Percentiles rank a stretch among this genome's conserved stretches.
These are phyloP conservation scores for Arachnomyces sp. DNA, from an alignment of 2,329 filamentous ascomycete species.

Conservation along the genomic window DNA sequence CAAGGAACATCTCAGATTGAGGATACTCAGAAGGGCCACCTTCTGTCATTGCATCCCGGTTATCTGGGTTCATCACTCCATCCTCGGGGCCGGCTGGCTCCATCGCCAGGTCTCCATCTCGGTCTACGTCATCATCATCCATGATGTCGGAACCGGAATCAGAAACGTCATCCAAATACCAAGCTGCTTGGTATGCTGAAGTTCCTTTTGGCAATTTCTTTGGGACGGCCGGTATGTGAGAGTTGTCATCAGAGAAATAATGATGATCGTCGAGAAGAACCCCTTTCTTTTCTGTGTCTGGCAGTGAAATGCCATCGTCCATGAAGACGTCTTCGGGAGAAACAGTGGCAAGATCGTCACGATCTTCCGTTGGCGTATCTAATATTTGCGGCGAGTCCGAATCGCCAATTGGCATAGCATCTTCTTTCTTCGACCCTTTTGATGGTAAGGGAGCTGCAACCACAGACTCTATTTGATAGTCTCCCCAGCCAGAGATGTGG, in stretches of 20 bases:
- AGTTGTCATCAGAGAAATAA: slow-evolving; percentile 88
- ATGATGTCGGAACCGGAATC: slow-evolving; percentile 81
- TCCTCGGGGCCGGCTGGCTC: slow-evolving; percentile 66
- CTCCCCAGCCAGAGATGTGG: slow-evolving; percentile 88
- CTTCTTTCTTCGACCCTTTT: slow-evolving; percentile 46
- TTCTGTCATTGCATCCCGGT: slow-evolving; percentile 58
- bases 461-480: slow-evolving; percentile 88
- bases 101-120: slow-evolving; percentile 46
- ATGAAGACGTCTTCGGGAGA: slow-evolving; percentile 81
- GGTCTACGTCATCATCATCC: slow-evolving; percentile 57
- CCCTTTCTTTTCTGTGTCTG: slow-evolving; percentile 62
- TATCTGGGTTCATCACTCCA: slow-evolving; percentile 56
- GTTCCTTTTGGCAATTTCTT: slow-evolving; percentile 83
- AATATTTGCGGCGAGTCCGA: slow-evolving; percentile 46
- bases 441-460: slow-evolving; percentile 62
- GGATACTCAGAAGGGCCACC: slow-evolving; percentile 80
- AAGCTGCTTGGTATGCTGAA: slow-evolving; percentile 87
- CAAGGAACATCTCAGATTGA: slow-evolving; percentile 85
- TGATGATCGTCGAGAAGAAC: slow-evolving; percentile 94
- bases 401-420: slow-evolving; percentile 63
- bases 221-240: slow-evolving; percentile 51
- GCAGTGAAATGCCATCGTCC: slow-evolving; percentile 51
- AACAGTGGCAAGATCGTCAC: slow-evolving; percentile 73
- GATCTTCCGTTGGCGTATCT: slow-evolving; percentile 67
- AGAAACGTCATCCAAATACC: slow-evolving; percentile 78